Percentiles rank a stretch among this genome's conserved stretches.
Conservation (phyloP, 2,329 filamentous ascomycete species). For the Ophiostoma perfectum region DNA sequence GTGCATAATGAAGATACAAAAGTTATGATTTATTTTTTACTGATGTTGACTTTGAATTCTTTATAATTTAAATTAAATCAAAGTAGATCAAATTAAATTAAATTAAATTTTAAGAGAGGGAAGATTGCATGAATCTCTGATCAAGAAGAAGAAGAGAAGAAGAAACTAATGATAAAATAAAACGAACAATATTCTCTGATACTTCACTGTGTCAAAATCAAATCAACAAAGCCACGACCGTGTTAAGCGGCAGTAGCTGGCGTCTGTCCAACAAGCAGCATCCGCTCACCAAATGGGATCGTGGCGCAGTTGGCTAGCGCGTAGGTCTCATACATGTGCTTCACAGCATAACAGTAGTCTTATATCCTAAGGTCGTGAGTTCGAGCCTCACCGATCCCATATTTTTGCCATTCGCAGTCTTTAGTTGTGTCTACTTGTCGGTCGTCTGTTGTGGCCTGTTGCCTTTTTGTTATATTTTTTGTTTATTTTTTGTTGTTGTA, state of each 20-base stretch:
- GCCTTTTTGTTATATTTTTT: neutral
- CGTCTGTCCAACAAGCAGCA: neutral
- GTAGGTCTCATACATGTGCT: neutral
- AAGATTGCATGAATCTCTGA: too few relatives aligned
- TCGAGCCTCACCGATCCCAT: conserved; percentile 27
- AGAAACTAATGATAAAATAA: too few relatives aligned
- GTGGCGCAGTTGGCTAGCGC: conserved; percentile 13
- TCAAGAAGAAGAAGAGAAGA: too few relatives aligned
- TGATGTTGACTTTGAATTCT: neutral
- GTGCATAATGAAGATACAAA: too few relatives aligned
- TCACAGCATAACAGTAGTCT: neutral
- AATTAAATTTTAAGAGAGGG: too few relatives aligned
- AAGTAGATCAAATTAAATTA: too few relatives aligned
- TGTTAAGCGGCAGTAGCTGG: neutral
- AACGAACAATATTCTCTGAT: too few relatives aligned
- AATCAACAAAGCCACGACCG: neutral
- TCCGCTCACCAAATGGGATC: conserved; percentile 3
- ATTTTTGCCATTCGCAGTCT: neutral
- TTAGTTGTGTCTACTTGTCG: too few relatives aligned
- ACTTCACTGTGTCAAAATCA: neutral
- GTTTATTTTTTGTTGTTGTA: neutral
- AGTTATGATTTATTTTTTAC: neutral
- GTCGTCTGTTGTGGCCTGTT: too few relatives aligned
- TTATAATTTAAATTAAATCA: neutral
- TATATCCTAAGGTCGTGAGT: conserved; percentile 27